These are phyloP conservation scores for Globisporangium heterothallicum DNA, from an alignment of 352 stramenopile genomes.

Conservation along the genomic window DNA sequence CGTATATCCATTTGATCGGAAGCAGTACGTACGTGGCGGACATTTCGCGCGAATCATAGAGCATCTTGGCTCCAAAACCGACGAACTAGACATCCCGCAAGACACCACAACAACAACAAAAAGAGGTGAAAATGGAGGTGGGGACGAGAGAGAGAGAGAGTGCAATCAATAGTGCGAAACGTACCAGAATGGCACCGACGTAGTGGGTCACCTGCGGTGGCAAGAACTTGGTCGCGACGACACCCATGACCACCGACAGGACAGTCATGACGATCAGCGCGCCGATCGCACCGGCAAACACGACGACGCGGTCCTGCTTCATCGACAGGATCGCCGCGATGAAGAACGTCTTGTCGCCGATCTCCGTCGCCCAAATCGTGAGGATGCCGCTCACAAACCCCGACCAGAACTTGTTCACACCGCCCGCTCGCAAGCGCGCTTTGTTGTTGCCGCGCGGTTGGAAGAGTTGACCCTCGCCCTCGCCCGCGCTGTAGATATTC, in stretches of 20 bases:
- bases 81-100: conserved; percentile 81
- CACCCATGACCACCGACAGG: conserved; percentile 96
- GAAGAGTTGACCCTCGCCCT: conserved; percentile 14
- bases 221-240: conserved; percentile 94
- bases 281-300: conserved; percentile 93
- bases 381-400: conserved; percentile 86
- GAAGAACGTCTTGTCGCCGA: conserved; percentile 99
- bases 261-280: conserved; percentile 97
- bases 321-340: conserved; percentile 97
- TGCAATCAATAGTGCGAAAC: conserved; percentile 10
- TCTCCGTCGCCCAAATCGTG: conserved; percentile 98
- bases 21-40: conserved; percentile 50
- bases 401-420: conserved; percentile 81
- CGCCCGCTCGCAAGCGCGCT: conserved; percentile 28
- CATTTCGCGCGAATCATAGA: conserved; percentile 85
- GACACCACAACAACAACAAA: neutral
- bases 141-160: too few species aligned
- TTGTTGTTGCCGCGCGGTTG: conserved; percentile 5
- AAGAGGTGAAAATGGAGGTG: too few species aligned
- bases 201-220: conserved; percentile 94
- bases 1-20: neutral
- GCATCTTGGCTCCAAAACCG: conserved; percentile 95
- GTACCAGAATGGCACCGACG: conserved; percentile 85
- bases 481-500: conserved; percentile 16
- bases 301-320: conserved; percentile 93